Evolutionary conservation across 164 flowering plant genomes (phyloP).

Genomic region (Macadamia integrifolia): DNA sequence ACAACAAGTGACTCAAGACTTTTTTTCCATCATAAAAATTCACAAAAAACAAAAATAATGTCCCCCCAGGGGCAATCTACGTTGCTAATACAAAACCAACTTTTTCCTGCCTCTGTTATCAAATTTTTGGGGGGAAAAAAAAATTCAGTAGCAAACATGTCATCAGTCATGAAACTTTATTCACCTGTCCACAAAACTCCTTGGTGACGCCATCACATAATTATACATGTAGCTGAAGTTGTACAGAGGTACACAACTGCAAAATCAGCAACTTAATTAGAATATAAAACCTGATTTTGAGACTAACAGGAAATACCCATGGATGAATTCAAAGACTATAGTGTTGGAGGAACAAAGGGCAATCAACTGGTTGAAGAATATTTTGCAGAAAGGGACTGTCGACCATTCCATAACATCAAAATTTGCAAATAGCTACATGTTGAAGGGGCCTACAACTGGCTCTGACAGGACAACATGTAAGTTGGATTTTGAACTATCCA

Average conservation of each 20-base stretch:
- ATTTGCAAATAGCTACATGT: no score
- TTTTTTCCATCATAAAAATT: neutral
- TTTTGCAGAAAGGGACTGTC: no score
- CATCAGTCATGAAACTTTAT: constrained; percentile 8
- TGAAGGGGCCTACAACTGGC: no score
- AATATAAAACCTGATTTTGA: neutral
- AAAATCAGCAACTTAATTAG: constrained; percentile 11
- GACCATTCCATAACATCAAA: no score
- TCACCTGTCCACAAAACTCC: constrained; percentile 97
- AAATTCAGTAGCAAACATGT: constrained; percentile 12
- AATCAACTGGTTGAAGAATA: no score
- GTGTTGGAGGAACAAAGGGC: neutral
- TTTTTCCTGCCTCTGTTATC: neutral
- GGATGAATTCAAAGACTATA: neutral
- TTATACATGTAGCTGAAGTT: constrained; percentile 84
- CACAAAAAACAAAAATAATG: neutral
- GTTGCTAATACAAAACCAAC: neutral
- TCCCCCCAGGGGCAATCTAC: neutral
- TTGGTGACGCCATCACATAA: constrained; percentile 71
- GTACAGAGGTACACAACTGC: constrained; percentile 94
- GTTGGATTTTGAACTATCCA: no score
- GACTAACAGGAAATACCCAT: no score
- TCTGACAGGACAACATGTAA: no score
- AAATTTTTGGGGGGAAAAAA: neutral
- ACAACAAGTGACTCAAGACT: constrained; percentile 2